Evolutionary conservation across 2,329 filamentous ascomycete species (phyloP), one percentile per base, ranked within the genome.

Genomic region (Colletotrichum scovillei): DNA sequence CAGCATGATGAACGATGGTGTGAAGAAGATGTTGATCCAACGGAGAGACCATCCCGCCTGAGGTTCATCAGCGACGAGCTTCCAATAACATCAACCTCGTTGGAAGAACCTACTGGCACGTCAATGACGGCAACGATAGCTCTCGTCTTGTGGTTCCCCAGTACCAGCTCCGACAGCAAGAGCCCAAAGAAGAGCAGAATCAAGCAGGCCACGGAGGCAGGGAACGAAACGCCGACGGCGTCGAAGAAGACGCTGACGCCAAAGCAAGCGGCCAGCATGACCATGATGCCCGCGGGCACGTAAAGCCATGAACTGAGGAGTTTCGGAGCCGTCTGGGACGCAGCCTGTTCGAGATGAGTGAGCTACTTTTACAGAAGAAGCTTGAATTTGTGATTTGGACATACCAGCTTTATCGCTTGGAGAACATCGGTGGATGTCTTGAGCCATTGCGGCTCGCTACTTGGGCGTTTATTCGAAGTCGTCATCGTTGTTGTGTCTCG

Each of bases 21-120:
- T 89, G 76, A 91, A 91, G 75, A 90, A 86, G 63, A 91, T 81
- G 69, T 87, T 89, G 76, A 91, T 90, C 84, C 89, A 91, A 56
- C 86, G 84, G 30, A 91, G 81, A 6, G 88, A 86, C 85, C 89
- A 91, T 8, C 87, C 86, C 58, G 87, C 87, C 88, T 90, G 26
- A n/a, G 9, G 6, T 16, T 11, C 62, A 52, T 76, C 35, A 79
- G 65, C 58, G 6, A 19, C 9, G 24, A 0, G 3, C 7, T 11
- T 12, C 16, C 3, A 7, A 1, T 0, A 56, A 1, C 5, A 16
- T 30, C 24, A 5, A 4, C 28, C 0, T 28, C 55, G 5, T 28
- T 19, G 30, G 7, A n/a, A 1, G 26, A 11, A 1, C 82, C 77
- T 81, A 90, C 89, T 52, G 89, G 87, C 16, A 91, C 79, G 68